phyloP scores from a whole-genome alignment of 352 stramenopile genomes.

The Phytopythium sindhum region DNA sequence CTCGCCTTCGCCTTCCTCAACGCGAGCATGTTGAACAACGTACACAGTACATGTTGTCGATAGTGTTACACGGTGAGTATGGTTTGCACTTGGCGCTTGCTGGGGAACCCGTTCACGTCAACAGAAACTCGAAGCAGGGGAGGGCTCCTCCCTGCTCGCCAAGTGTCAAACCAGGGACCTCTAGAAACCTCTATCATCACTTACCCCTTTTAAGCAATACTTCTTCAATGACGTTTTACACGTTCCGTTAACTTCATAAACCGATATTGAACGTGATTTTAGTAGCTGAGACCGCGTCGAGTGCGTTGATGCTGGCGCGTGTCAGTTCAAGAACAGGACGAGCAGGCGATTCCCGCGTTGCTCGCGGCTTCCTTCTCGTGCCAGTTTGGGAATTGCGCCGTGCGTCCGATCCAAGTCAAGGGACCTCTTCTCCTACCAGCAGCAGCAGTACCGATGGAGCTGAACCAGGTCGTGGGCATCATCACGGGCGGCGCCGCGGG shows the following conservation, averaged over 20 bases:
- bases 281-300: neutral
- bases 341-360: neutral
- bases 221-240: neutral
- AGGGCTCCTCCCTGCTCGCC: neutral
- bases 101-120: constrained; percentile 5
- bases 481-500: constrained; percentile 65
- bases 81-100: neutral
- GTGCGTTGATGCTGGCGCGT: neutral
- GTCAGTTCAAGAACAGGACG: neutral
- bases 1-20: neutral
- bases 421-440: no score
- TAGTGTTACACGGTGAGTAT: neutral
- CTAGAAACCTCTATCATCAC: neutral
- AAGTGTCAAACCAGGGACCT: constrained; percentile 6
- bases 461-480: constrained; percentile 55
- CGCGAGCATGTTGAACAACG: neutral
- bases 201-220: neutral
- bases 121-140: constrained; percentile 1
- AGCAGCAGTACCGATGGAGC: constrained; percentile 43
- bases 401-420: neutral
- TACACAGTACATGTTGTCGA: neutral
- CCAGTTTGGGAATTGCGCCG: constrained; percentile 2
- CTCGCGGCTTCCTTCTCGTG: neutral
- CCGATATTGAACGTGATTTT: neutral
- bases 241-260: neutral